Evolutionary conservation across 2,329 filamentous ascomycete genomes (phyloP), one percentile per base, ranked within the genome.

Genomic region (Xenoacremonium recifei): DNA sequence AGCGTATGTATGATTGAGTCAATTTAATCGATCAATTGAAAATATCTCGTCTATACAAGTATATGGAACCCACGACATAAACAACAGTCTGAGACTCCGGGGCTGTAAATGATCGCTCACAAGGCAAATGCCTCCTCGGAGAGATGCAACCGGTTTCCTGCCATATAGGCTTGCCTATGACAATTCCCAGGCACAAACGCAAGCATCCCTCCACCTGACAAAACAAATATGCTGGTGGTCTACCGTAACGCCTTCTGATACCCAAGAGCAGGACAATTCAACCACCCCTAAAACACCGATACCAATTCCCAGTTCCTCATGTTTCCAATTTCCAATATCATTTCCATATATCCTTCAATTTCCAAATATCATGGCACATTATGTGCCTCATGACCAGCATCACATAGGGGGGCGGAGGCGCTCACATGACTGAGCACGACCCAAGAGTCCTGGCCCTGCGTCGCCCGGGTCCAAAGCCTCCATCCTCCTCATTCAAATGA

Each of bases 401-500:
- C n/a, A n/a, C n/a, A n/a, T n/a, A n/a, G n/a, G n/a, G n/a, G n/a
- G n/a, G n/a, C n/a, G n/a, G n/a, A n/a, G n/a, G n/a, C n/a, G n/a
- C 30, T 80, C 69, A 87, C 84, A 87, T 87, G 42, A 87, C 70
- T 32, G 65, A 58, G 62, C 84, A 87, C 20, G 71, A 65, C n/a
- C 48, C 80, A 64, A 81, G 72, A 27, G 83, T 87, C 54, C 84
- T 74, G 13, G 84, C 83, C 43, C 81, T 75, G 45, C 82, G 75
- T 27, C 82, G 75, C 19, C 78, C 72, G 17, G 68, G 70, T 6
- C 70, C 68, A n/a, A 66, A 50, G 5, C 69, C 80, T 11, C 79
- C 85, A 33, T 87, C 87, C 50, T 90, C 87, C 61, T 96, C 90
- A 53, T 89, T 82, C 35, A 86, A 83, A 65, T 93, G 89, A 52